Evolutionary conservation across 2,329 filamentous ascomycete genomes (phyloP), one percentile per base, ranked within the genome.

Genomic region (Seiridium unicorne): DNA sequence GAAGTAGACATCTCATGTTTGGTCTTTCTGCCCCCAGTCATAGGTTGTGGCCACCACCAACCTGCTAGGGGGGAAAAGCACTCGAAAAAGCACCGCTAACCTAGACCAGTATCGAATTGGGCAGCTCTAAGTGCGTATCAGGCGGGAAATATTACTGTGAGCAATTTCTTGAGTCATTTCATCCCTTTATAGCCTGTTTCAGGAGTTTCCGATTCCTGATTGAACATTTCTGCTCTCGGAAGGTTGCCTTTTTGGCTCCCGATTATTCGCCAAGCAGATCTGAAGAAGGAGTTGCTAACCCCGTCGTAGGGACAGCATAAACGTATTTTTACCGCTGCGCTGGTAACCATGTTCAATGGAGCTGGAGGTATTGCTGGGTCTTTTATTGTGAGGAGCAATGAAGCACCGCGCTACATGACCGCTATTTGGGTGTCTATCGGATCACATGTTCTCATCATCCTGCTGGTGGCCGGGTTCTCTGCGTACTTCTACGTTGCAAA

Each of bases 391-490:
- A 77, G 83, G 34, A 77, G 82, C 62, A 71, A 78, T 7, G 87
- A 90, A 68, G 86, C 85, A 2, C 88, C 88, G 5, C 73, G 77
- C 60, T 90, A 90, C 70, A 70, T 78, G 60, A 90, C 87, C 2
- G 88, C 88, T 2, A 81, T 90, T 11, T 90, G 86, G 86, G 80
- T 89, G 11, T 87, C 84, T 10, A 87, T 90, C 60, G 86, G 82
- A n/a, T 85, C 82, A 3, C 84, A 87, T 65, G 74, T 85, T n/a
- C 64, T 86, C 59, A 85, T 87, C 61, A 81, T 88, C 60, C 75
- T 61, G 1, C 76, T 86, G 35, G 79, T 88, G 11, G 76, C 67
- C 0, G 60, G 76, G 4, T 85, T 87, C 62, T 80, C 82, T 0
- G 42, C 77, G 2, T 82, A 83, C 62, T 88, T 88, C 65, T 81